Base-by-base conservation (phyloP, 2,329 filamentous ascomycete genomes). In the Nothophaeocryptopus gaeumannii region DNA sequence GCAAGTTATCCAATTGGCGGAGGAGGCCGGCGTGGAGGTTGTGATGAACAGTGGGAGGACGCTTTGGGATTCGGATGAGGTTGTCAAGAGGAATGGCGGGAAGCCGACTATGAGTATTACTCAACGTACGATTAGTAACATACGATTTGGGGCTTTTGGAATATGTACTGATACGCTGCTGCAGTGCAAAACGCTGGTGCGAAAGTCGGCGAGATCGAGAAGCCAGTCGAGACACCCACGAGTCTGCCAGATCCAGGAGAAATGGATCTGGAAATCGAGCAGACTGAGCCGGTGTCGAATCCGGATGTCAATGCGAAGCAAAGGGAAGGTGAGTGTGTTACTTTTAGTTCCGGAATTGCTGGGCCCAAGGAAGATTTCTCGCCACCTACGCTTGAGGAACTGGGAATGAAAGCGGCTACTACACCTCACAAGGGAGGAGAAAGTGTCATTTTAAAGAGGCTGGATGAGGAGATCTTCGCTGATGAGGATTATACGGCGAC, bases 51-150 rank as follows among this genome's bases (percentile, higher is more conserved):
- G 74, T 16, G 86, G 87, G 0, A 74, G 87, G 35, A 90, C 85
- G 3, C 71, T 90, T 7, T 91, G 85, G 74, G 86, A 90, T 67
- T 82, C 82, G 32, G 86, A 89, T 63, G 79, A 83, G 16, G 62
- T 91, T 30, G 83, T 89, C 5, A 74, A 78, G 42, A 73, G 78
- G 44, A 82, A 90, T 65, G 74, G 77, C 13, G 82, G 81, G 0
- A 85, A 85, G 61, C 85, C 87, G 1, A 88, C 85, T 1, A 89
- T 89, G 85, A 87, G 80, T 49, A 86, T 87, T 20, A 72, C 71
- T 1, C 85, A 89, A 64, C 76, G 20, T 26, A 7, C n/a, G n/a
- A n/a, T n/a, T n/a, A n/a, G n/a, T n/a, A n/a, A n/a, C 20, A 4
- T 7, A 26, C 4, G 20, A 26, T 26, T 7, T 26, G 20, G 20